These are phyloP conservation scores for Fusarium lyarnte DNA, from an alignment of 2,329 filamentous ascomycete genomes.

Conservation along the genomic window DNA sequence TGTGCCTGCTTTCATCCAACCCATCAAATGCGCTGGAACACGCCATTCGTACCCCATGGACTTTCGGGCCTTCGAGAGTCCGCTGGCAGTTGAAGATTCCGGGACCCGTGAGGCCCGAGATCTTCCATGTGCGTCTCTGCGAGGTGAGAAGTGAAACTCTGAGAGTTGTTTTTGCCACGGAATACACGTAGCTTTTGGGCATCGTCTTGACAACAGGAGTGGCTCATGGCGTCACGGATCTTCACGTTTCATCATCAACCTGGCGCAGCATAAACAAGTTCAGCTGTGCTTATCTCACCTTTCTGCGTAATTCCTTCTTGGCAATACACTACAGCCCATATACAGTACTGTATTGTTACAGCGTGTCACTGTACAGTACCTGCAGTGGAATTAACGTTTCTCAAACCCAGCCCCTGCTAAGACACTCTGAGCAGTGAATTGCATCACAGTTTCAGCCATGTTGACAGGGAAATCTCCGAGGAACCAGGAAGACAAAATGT, in stretches of 20 bases:
- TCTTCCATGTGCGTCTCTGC: neutral
- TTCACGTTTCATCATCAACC: constrained; percentile 30
- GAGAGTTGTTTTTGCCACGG: constrained; percentile 13
- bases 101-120: constrained; percentile 13
- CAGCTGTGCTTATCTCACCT: constrained; percentile 7
- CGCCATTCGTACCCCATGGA: neutral
- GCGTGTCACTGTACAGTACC: neutral
- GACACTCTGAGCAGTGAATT: constrained; percentile 23
- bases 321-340: neutral
- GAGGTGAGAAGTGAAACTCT: neutral
- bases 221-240: constrained; percentile 31
- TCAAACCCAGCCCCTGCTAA: constrained; percentile 38
- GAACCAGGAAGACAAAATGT: neutral
- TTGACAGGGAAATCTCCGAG: constrained; percentile 1
- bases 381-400: constrained; percentile 15
- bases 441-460: constrained; percentile 35
- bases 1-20: neutral
- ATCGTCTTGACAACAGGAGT: constrained; percentile 20
- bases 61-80: constrained; percentile 26
- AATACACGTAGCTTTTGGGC: constrained; percentile 6
- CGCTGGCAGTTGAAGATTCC: constrained; percentile 2
- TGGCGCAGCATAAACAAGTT: constrained; percentile 14
- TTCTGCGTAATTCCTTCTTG: constrained; percentile 19
- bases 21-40: neutral
- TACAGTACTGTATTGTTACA: neutral